phyloP scores from a whole-genome alignment of 192 early-diverging fungal species.

The Paraglomus brasilianum region DNA sequence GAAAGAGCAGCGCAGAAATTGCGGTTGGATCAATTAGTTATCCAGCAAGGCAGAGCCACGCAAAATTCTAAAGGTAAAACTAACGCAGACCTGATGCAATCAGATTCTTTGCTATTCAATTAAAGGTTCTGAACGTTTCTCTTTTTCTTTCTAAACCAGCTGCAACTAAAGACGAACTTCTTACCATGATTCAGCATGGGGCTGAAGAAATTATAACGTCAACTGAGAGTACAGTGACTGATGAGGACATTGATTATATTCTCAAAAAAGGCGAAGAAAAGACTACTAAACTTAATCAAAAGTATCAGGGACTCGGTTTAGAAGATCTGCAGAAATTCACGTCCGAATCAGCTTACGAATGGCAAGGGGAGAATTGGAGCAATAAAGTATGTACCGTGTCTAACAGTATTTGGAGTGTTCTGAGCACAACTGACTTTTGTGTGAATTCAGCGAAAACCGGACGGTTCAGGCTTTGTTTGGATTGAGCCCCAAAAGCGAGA shows the following conservation, averaged over 20 bases:
- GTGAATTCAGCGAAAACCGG: constrained; percentile 46
- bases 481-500: constrained; percentile 94
- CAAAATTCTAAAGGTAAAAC: constrained; percentile 64
- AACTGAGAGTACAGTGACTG: constrained; percentile 61
- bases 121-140: background rate
- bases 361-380: constrained; percentile 96
- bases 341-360: constrained; percentile 82
- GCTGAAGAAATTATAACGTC: constrained; percentile 81
- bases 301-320: constrained; percentile 87
- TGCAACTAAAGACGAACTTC: constrained; percentile 78
- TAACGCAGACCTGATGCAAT: background rate
- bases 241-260: constrained; percentile 86
- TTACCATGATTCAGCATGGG: constrained; percentile 97
- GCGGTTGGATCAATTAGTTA: constrained; percentile 95
- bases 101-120: background rate
- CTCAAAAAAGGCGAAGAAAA: constrained; percentile 81
- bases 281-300: constrained; percentile 82
- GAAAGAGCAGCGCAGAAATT: constrained; percentile 97
- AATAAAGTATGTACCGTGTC: constrained; percentile 50
- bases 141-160: constrained; percentile 17
- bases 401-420: background rate
- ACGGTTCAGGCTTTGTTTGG: constrained; percentile 71
- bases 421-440: background rate
- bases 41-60: constrained; percentile 88
- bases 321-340: constrained; percentile 94